These are phyloP conservation scores for Agarophyton chilense DNA, from an alignment of 23 red algal genomes.

Conservation along the genomic window DNA sequence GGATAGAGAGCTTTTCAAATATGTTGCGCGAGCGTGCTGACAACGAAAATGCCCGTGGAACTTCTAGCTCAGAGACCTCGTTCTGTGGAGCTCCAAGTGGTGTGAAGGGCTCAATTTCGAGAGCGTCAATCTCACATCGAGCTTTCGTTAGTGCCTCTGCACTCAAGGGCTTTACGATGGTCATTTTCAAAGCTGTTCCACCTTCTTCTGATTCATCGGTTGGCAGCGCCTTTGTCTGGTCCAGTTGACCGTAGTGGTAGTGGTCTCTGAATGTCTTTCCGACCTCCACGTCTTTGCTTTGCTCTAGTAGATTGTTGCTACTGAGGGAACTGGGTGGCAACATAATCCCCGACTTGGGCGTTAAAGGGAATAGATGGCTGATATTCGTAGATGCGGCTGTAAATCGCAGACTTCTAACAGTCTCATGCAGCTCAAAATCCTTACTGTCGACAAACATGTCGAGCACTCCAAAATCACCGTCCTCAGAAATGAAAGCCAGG, in stretches of 20 bases:
- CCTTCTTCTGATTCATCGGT: neutral
- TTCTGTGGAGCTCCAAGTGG: neutral
- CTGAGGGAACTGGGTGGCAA: neutral
- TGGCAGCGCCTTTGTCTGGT: neutral
- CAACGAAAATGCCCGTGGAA: neutral
- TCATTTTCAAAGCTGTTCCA: neutral
- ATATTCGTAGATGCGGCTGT: neutral
- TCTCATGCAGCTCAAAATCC: conserved; percentile 18
- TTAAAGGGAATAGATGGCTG: conserved; percentile 1
- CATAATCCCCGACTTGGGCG: neutral
- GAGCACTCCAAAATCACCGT: conserved; percentile 20
- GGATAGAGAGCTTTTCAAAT: conserved; percentile 19
- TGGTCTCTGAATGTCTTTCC: neutral
- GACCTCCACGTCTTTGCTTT: too few relatives aligned
- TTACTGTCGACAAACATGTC: conserved; percentile 18
- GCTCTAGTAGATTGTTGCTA: neutral
- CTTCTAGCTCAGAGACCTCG: neutral
- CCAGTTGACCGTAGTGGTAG: too few relatives aligned
- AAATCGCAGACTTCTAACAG: conserved; percentile 9
- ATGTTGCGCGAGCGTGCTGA: neutral
- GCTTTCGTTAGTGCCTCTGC: neutral
- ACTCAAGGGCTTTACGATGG: neutral
- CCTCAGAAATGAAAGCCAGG: neutral
- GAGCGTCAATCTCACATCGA: neutral
- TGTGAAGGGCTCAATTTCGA: conserved; percentile 2